Evolutionary conservation across 805 yeast species (phyloP), one percentile per base, ranked within the genome.

Genomic region (Candida patagonica): DNA sequence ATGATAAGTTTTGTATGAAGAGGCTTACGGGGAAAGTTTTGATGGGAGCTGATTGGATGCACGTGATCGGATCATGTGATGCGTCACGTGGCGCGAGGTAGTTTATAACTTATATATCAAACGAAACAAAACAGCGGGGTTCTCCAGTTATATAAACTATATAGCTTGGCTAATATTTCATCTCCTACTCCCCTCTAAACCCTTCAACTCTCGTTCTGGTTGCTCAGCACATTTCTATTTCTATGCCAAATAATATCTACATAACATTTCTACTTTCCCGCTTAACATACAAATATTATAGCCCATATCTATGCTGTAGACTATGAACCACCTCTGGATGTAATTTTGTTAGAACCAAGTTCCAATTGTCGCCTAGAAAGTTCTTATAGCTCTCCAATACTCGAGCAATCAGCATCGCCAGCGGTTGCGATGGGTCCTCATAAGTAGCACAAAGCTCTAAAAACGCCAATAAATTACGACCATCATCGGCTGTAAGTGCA

Each of bases 391-490:
- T 60, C n/a, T 41, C 46, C 26, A 56, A 46, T 2, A 56, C 42
- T 23, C 43, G 44, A 17, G 42, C 37, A 5, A 51, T 46, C n/a
- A 46, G 36, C 42, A 45, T 37, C 22, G 49, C 51, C 35, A 46
- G 38, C 35, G 43, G 46, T 12, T 35, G 54, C 24, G 47, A 42
- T 4, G 55, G 55, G 29, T 51, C 48, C 26, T 33, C 25, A 38
- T 50, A 50, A n/a, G 42, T 35, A 3, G 49, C 81, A 39, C 81
- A 70, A 43, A 84, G 72, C 37, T 71, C 73, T 23, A 80, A 55
- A 43, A 83, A 76, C 29, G 66, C 59, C 19, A 73, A 66, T 40
- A 82, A 60, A n/a, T 15, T 20, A 15, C 13, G 23, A 34, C 66
- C 66, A 13, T 59, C 60, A 45, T 66, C 73, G 24, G 62, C 57